Evolutionary conservation across 192 early-diverging fungal genomes (phyloP), one percentile per base, ranked within the genome.

Genomic region (Dissophora globulifera): DNA sequence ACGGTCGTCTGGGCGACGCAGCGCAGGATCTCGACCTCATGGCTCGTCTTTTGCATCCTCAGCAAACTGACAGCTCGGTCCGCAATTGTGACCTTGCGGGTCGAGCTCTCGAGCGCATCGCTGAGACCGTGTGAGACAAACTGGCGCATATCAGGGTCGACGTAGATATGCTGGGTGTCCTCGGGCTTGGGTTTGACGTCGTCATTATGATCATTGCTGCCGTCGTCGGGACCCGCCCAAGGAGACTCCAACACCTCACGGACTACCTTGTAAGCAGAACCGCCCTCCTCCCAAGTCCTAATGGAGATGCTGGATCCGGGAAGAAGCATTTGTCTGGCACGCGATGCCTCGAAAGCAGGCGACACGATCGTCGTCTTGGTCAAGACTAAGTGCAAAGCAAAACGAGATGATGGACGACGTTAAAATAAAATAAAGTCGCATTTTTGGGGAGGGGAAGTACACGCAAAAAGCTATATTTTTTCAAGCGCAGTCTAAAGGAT

Each of bases 291-390:
- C 84, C 84, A 85, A 2, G 72, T 76, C 58, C 38, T 67, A 52
- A 76, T 80, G 50, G 35, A 69, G 53, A 61, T 76, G 16, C 3
- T 32, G 11, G 58, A 67, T 54, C 33, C 65, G 12, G 57, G 79
- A 20, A 33, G 26, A 33, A 85, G 17, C 1, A 26, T 31, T 38
- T 81, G 78, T 10, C 61, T 45, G 5, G 84, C 84, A 23, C 84
- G 71, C 2, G 79, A 72, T n/a, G 72, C 84, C 53, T 85, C 84
- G 64, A 85, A 85, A 27, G 64, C 67, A 16, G 84, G 84, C 2
- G 75, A 67, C 29, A 85, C 75, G 20, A 85, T 69, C 10, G 82
- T 85, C 22, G 71, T 65, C 50, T 68, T 70, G 19, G 83, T 67
- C 42, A 76, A 5, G 4, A 76, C 72, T n/a, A n/a, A n/a, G n/a